Conservation (phyloP, 2,329 filamentous ascomycete genomes). For the Arthroderma sp. region DNA sequence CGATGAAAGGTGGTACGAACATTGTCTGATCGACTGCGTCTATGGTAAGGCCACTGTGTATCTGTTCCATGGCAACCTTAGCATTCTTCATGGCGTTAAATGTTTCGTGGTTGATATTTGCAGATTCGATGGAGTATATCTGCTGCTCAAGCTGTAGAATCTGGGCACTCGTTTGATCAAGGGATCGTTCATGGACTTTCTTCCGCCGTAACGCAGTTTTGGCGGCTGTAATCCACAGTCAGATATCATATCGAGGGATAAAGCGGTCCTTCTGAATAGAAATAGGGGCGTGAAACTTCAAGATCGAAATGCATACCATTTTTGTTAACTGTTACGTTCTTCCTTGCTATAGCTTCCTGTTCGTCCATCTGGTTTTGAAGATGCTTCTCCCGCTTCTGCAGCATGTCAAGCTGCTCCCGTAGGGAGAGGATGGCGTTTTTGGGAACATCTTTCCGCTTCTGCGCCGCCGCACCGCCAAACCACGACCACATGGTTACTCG, state of each 20-base stretch:
- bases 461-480: constrained; percentile 73
- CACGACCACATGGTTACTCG: constrained; percentile 57
- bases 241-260: neutral
- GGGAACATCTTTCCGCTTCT: constrained; percentile 82
- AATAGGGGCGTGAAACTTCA: neutral
- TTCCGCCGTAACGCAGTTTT: constrained; percentile 84
- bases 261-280: neutral
- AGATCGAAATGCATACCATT: constrained; percentile 50
- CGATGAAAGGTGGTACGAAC: constrained; percentile 43
- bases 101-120: constrained; percentile 97
- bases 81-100: constrained; percentile 88
- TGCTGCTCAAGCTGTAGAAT: constrained; percentile 89
- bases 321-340: constrained; percentile 82
- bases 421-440: constrained; percentile 93
- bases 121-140: constrained; percentile 92
- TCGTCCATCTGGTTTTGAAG: constrained; percentile 85
- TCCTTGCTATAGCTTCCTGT: constrained; percentile 76
- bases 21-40: constrained; percentile 93
- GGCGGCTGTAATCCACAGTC: constrained; percentile 50
- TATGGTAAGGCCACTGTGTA: constrained; percentile 79
- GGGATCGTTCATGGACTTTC: constrained; percentile 82
- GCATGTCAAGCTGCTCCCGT: constrained; percentile 85
- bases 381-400: constrained; percentile 91
- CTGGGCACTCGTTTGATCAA: constrained; percentile 81
- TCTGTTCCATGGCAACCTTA: constrained; percentile 78